phyloP scores from a whole-genome alignment of 2,329 filamentous ascomycete species.

The Neocatenulostroma microsporum region DNA sequence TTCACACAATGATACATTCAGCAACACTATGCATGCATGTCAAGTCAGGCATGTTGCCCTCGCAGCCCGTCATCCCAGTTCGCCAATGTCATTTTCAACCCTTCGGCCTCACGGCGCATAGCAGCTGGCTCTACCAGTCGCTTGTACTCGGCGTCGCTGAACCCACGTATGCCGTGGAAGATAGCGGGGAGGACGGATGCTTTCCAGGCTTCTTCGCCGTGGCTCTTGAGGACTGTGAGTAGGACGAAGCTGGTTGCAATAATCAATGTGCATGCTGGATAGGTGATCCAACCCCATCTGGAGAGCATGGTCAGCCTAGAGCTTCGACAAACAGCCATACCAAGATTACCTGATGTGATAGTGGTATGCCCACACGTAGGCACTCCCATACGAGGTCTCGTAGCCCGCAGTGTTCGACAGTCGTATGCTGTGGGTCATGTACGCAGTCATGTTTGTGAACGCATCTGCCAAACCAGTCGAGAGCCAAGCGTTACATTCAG shows the following conservation, averaged over 20 bases:
- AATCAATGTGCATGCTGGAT: neutral
- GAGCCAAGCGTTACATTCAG: neutral
- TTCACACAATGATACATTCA: too few species aligned
- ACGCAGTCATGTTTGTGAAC: neutral
- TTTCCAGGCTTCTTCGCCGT: neutral
- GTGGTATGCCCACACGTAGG: neutral
- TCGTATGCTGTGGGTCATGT: too few species aligned
- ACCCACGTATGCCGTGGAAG: neutral
- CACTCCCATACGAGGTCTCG: neutral
- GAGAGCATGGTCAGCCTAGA: neutral
- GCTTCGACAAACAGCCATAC: neutral
- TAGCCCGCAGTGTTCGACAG: too few species aligned
- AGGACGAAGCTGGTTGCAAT: neutral
- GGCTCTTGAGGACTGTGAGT: neutral
- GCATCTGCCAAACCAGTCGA: neutral
- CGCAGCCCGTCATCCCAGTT: too few species aligned
- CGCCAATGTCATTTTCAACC: too few species aligned
- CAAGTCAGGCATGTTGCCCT: too few species aligned
- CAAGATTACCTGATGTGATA: neutral
- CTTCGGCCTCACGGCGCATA: neutral
- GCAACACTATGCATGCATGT: too few species aligned
- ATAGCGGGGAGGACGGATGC: neutral
- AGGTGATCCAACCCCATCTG: neutral
- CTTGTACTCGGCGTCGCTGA: neutral
- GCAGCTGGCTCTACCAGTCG: neutral